These are phyloP conservation scores for Rhodotorula diobovata DNA, from an alignment of 768 basidiomycete genomes.

Conservation along the genomic window DNA sequence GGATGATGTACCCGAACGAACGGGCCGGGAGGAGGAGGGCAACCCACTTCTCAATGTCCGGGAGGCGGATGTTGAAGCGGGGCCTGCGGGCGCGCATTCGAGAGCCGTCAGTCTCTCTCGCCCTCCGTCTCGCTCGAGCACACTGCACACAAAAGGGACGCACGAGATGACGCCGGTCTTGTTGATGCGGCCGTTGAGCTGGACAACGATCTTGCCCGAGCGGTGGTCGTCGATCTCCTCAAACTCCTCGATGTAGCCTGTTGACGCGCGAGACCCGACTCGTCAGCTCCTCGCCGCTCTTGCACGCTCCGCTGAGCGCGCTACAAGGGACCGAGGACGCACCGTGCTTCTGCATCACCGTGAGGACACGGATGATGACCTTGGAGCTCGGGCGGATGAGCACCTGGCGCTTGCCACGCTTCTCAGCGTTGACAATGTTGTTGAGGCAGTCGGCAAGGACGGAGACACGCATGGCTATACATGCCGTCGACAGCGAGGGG, in stretches of 20 bases:
- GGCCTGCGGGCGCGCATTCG: slow-evolving; percentile 50
- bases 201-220: slow-evolving; percentile 93
- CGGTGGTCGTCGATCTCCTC: slow-evolving; percentile 77
- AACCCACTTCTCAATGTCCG: slow-evolving; percentile 92
- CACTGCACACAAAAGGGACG: neutral
- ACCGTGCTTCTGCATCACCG: slow-evolving; percentile 96
- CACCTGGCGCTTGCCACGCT: slow-evolving; percentile 98
- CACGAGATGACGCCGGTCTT: slow-evolving; percentile 98
- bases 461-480: slow-evolving; percentile 39
- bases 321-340: neutral
- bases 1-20: slow-evolving; percentile 93
- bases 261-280: slow-evolving; percentile 50
- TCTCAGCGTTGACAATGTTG: slow-evolving; percentile 80
- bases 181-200: slow-evolving; percentile 96
- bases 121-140: neutral
- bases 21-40: slow-evolving; percentile 91
- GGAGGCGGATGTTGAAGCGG: slow-evolving; percentile 91
- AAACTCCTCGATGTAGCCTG: slow-evolving; percentile 90
- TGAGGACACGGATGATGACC: slow-evolving; percentile 94
- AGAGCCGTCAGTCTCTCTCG: neutral
- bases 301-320: neutral
- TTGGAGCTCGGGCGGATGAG: slow-evolving; percentile 95
- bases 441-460: slow-evolving; percentile 58
- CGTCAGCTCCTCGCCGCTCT: neutral
- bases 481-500: neutral